These are phyloP conservation scores for Penicillium daleae DNA, from an alignment of 495 filamentous ascomycete species.

Conservation along the genomic window DNA sequence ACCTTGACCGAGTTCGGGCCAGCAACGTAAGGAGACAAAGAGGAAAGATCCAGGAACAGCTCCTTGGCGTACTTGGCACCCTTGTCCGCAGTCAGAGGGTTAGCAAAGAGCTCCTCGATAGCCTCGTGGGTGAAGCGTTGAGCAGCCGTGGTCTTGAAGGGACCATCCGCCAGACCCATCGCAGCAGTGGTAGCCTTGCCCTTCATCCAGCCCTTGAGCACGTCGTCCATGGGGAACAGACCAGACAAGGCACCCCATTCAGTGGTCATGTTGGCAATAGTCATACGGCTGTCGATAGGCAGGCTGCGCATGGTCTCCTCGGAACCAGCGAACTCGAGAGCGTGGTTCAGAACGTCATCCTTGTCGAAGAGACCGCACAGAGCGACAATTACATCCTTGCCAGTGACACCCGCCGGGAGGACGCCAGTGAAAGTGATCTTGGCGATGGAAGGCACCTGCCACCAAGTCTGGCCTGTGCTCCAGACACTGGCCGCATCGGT, in stretches of 20 bases:
- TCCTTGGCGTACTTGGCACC: constrained; percentile 83
- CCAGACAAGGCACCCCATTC: constrained; percentile 90
- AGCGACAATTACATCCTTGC: constrained; percentile 94
- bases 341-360: constrained; percentile 91
- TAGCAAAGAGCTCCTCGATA: constrained; percentile 72
- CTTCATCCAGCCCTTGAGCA: constrained; percentile 75
- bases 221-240: constrained; percentile 81
- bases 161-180: constrained; percentile 50
- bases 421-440: constrained; percentile 76
- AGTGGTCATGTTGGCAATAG: constrained; percentile 94
- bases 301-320: constrained; percentile 77
- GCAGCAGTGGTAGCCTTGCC: constrained; percentile 73
- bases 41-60: constrained; percentile 77
- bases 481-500: constrained; percentile 88
- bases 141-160: constrained; percentile 41
- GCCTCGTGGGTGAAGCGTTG: constrained; percentile 67
- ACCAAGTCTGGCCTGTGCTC: constrained; percentile 86
- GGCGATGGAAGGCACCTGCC: constrained; percentile 85
- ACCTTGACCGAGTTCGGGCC: constrained; percentile 92
- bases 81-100: constrained; percentile 70
- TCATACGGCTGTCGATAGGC: constrained; percentile 74
- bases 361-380: constrained; percentile 86
- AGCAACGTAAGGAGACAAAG: constrained; percentile 82
- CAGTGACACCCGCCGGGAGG: constrained; percentile 80
- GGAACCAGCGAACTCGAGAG: constrained; percentile 84